Evolutionary conservation across 192 early-diverging fungal species (phyloP), one percentile per base, ranked within the genome.

Genomic region (Irineochytrium annulatum): DNA sequence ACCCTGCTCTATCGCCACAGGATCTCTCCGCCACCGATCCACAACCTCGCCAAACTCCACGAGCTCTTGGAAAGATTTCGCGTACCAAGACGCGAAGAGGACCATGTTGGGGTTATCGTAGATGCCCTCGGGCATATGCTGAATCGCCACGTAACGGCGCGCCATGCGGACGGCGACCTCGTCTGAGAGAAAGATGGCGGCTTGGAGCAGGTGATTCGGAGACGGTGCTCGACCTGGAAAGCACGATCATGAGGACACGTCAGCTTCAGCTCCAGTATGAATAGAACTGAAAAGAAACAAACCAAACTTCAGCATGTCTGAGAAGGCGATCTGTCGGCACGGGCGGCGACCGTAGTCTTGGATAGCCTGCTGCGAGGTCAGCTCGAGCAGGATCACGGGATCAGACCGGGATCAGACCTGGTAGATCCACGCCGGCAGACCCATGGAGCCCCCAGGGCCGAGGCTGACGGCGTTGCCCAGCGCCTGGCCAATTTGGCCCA

Each of bases 91-190:
- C 70, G 92, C 91, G 31, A 96, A 91, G 17, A 82, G 78, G n/a
- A n/a, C n/a, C 88, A 89, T 92, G 37, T 87, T 71, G 14, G 19
- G 49, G 49, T 20, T 52, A 16, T 27, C 27, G 29, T 16, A 1
- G 31, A 17, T 34, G 54, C 11, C 16, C 28, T 11, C 32, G 30
- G 93, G 93, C 14, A 94, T 70, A 55, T 86, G 79, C 44, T 94
- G 92, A 27, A 97, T 77, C 71, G 94, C 94, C 17, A 93, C 91
- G 31, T 93, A 89, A 22, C 94, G 81, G 66, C 94, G 92, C 0
- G 94, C 91, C 16, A 97, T 67, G 13, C 94, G 85, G 62, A 97
- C 87, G n/a, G 92, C 92, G 31, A 97, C 74, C 70, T 97, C 94
- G 29, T 70, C 35, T 20, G 58, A 62, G 3, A 79, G 57, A 53